Evolutionary conservation across 495 filamentous ascomycete species (phyloP).

Genomic region (Trichoderma orchidacearum): DNA sequence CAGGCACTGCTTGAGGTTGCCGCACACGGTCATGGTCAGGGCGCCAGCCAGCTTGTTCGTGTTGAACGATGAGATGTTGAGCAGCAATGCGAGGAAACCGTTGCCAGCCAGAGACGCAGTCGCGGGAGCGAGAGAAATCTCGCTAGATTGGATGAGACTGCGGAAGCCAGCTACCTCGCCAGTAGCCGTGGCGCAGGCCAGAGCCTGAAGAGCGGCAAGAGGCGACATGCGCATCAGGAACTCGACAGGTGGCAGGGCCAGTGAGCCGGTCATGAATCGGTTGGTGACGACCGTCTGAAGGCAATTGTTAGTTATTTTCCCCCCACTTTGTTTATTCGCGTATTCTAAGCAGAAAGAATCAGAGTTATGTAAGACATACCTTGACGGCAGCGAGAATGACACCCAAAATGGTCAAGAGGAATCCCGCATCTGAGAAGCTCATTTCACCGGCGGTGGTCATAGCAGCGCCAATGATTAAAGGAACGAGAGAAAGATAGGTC

Average conservation of each 20-base stretch:
- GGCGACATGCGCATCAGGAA: constrained; percentile 42
- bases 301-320: no score
- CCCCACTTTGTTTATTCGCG: no score
- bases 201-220: constrained; percentile 35
- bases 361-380: not conserved
- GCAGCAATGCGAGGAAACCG: constrained; percentile 35
- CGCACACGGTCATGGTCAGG: constrained; percentile 42
- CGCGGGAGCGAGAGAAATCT: not conserved
- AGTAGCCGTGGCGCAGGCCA: constrained; percentile 30
- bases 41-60: constrained; percentile 44
- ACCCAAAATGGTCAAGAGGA: constrained; percentile 38
- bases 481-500: constrained; percentile 43
- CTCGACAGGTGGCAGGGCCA: constrained; percentile 37
- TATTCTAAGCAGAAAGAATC: not conserved
- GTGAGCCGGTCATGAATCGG: constrained; percentile 38
- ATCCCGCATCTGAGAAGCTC: constrained; percentile 38
- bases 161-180: constrained; percentile 28
- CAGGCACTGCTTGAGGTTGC: constrained; percentile 44
- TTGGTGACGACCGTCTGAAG: constrained; percentile 37
- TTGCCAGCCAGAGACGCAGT: constrained; percentile 25
- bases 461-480: constrained; percentile 40
- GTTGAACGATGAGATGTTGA: constrained; percentile 41
- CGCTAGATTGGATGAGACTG: not conserved
- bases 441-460: constrained; percentile 45
- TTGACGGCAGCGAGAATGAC: constrained; percentile 41